Conservation (phyloP, 805 yeast species). For the Torulaspora gathmanii region DNA sequence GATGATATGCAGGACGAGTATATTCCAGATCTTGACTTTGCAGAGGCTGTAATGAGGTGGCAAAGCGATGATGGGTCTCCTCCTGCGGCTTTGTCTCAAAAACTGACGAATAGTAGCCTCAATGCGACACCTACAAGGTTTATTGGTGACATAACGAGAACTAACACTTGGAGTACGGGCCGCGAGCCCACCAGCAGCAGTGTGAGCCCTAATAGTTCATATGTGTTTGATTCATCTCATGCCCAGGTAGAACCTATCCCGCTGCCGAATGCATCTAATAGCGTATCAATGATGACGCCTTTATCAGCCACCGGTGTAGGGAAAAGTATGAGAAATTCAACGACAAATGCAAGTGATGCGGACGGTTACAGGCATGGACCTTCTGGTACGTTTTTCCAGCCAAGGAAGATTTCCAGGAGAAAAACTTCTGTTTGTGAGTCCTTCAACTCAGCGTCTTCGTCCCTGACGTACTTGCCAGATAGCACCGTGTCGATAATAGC, state of each 20-base stretch:
- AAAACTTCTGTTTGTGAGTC: slow-evolving; percentile 15
- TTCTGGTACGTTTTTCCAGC: slow-evolving; percentile 2
- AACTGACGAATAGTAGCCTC: background rate
- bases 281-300: slow-evolving; percentile 11
- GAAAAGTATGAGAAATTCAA: background rate
- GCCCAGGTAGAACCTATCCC: slow-evolving; percentile 38
- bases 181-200: slow-evolving; percentile 8
- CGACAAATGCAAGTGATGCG: background rate
- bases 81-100: slow-evolving; percentile 1
- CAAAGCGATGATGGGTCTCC: slow-evolving; percentile 18
- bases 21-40: slow-evolving; percentile 64
- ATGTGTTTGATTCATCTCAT: slow-evolving; percentile 31
- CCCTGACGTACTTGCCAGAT: slow-evolving; percentile 16
- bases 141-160: slow-evolving; percentile 9
- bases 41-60: slow-evolving; percentile 48
- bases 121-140: slow-evolving; percentile 4
- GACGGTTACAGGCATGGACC: background rate
- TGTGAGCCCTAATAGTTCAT: slow-evolving; percentile 15
- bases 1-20: slow-evolving; percentile 69
- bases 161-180: slow-evolving; percentile 11
- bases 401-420: slow-evolving; percentile 7
- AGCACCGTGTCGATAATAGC: slow-evolving; percentile 13
- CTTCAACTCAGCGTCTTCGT: slow-evolving; percentile 19
- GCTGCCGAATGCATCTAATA: slow-evolving; percentile 28
- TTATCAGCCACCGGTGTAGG: slow-evolving; percentile 11